Evolutionary conservation across 2,329 filamentous ascomycete species (phyloP).

Genomic region (Diaporthe australafricana): DNA sequence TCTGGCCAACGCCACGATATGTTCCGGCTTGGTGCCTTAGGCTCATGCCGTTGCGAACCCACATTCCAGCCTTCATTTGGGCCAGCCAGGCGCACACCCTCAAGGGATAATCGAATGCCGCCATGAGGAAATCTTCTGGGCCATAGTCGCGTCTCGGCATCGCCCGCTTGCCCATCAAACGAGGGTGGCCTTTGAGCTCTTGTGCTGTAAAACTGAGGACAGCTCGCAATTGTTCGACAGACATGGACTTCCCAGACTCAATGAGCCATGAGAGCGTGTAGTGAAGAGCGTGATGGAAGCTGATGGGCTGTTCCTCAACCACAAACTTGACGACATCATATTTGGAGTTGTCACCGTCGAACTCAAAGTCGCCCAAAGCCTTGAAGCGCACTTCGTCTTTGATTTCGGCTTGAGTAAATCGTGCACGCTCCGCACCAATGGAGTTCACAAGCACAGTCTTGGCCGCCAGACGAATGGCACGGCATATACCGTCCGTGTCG

Average conservation of each 20-base stretch:
- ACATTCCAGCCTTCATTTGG: constrained; percentile 98
- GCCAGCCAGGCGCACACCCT: constrained; percentile 96
- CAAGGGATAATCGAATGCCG: constrained; percentile 91
- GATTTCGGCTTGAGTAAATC: constrained; percentile 89
- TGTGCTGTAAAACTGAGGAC: constrained; percentile 79
- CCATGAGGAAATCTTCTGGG: constrained; percentile 84
- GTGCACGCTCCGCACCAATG: constrained; percentile 85
- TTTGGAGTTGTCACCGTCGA: constrained; percentile 68
- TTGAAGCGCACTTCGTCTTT: constrained; percentile 90
- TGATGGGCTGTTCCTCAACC: constrained; percentile 90
- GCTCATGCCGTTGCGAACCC: constrained; percentile 97
- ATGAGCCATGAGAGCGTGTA: constrained; percentile 97
- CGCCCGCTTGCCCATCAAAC: constrained; percentile 69
- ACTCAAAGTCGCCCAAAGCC: constrained; percentile 80
- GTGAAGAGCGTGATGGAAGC: constrained; percentile 96
- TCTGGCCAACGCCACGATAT: constrained; percentile 88
- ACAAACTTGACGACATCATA: constrained; percentile 86
- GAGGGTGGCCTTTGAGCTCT: constrained; percentile 75
- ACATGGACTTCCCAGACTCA: constrained; percentile 85
- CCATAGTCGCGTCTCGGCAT: constrained; percentile 68
- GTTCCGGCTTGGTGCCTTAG: constrained; percentile 94
- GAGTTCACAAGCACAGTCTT: constrained; percentile 91
- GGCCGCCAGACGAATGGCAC: constrained; percentile 79
- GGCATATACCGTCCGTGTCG: constrained; percentile 75
- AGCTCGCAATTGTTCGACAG: constrained; percentile 72